These are phyloP conservation scores for Fusarium acutatum DNA, from an alignment of 2,329 filamentous ascomycete genomes.

Conservation along the genomic window DNA sequence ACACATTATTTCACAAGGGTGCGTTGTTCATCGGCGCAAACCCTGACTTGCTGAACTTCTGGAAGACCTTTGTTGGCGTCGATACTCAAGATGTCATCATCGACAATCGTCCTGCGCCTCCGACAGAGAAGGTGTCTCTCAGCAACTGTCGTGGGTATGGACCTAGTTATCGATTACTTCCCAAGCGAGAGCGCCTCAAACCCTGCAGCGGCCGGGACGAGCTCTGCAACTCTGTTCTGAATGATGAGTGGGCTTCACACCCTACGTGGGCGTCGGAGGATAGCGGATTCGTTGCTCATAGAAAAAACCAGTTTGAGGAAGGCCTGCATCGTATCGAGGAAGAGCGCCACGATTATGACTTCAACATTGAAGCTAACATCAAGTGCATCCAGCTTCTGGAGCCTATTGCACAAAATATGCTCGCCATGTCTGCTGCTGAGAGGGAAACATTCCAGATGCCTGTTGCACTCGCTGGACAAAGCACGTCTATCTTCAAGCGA, in stretches of 20 bases:
- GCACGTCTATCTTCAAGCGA: slow-evolving; percentile 95
- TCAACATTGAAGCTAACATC: slow-evolving; percentile 94
- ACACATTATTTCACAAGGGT: slow-evolving; percentile 83
- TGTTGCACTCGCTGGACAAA: slow-evolving; percentile 86
- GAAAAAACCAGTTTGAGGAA: slow-evolving; percentile 96
- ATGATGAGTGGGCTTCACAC: slow-evolving; percentile 98
- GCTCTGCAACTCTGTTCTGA: slow-evolving; percentile 90
- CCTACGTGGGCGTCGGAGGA: slow-evolving; percentile 99
- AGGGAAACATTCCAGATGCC: slow-evolving; percentile 81
- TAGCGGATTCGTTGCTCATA: slow-evolving; percentile 95
- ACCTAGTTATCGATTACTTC: slow-evolving; percentile 91
- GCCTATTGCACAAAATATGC: slow-evolving; percentile 89
- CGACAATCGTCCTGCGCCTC: slow-evolving; percentile 78
- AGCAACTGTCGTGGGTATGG: slow-evolving; percentile 96
- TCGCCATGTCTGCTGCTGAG: slow-evolving; percentile 79
- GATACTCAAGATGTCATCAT: slow-evolving; percentile 80
- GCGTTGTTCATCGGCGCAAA: slow-evolving; percentile 88
- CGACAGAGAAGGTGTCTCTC: slow-evolving; percentile 84
- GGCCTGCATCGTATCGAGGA: slow-evolving; percentile 96
- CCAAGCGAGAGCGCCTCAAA: slow-evolving; percentile 89
- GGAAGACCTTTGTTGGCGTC: slow-evolving; percentile 83
- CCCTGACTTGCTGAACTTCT: slow-evolving; percentile 86
- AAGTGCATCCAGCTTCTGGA: slow-evolving; percentile 97
- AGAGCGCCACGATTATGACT: slow-evolving; percentile 98
- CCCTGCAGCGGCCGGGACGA: slow-evolving; percentile 94